Evolutionary conservation across 2,329 filamentous ascomycete species (phyloP).

Genomic region (Aphanoascus verrucosus): DNA sequence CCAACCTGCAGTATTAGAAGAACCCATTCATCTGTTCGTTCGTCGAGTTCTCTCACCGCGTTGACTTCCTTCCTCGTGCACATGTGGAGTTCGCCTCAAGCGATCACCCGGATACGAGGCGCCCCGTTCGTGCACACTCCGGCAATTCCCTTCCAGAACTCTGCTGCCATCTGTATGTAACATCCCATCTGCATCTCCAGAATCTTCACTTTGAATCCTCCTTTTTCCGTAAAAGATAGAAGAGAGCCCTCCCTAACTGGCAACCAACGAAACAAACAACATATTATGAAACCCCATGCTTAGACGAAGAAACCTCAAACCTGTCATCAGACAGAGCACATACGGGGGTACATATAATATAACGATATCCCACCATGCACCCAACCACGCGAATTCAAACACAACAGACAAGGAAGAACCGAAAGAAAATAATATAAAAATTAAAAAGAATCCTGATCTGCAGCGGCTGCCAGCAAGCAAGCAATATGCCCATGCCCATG

Average conservation of each 20-base stretch:
- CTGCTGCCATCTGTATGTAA: background rate
- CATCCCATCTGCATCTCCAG: background rate
- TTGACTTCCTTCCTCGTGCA: background rate
- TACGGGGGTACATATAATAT: background rate
- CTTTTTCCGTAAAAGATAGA: background rate
- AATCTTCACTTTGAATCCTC: background rate
- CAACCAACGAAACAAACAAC: background rate
- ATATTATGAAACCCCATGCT: background rate
- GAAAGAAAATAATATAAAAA: background rate
- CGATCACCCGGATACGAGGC: constrained; percentile 10
- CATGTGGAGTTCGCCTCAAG: background rate
- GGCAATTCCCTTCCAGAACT: background rate
- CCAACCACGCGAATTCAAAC: too few relatives aligned
- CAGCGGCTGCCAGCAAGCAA: too few relatives aligned
- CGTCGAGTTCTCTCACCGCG: background rate
- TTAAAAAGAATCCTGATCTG: background rate
- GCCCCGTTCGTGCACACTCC: background rate
- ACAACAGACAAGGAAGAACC: background rate
- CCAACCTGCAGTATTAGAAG: too few relatives aligned
- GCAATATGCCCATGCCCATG: too few relatives aligned
- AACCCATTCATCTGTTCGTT: too few relatives aligned
- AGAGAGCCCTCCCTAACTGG: background rate
- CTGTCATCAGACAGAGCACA: background rate
- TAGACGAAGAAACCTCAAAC: background rate
- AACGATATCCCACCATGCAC: too few relatives aligned